These are phyloP conservation scores for Quaeritorhiza haematococci DNA, from an alignment of 371 early-diverging fungal genomes.

Conservation along the genomic window DNA sequence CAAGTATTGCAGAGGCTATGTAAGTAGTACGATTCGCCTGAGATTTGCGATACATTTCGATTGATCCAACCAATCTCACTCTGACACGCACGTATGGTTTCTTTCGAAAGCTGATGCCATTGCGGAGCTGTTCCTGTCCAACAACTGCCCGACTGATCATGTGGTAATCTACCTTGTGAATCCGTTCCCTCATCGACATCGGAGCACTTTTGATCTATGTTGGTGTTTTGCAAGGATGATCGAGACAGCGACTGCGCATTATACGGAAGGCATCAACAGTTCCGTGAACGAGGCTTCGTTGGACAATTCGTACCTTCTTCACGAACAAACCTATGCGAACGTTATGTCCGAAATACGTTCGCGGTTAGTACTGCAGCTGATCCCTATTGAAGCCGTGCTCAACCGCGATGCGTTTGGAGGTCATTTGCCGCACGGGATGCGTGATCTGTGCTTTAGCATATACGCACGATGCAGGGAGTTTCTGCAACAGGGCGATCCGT, in stretches of 20 bases:
- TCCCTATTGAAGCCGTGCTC: neutral
- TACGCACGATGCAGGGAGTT: conserved; percentile 1
- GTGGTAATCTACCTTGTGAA: neutral
- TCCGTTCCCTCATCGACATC: conserved; percentile 1
- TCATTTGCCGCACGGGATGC: neutral
- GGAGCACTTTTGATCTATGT: neutral
- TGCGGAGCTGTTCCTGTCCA: too few species aligned
- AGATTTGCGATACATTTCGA: too few species aligned
- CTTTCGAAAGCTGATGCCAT: too few species aligned
- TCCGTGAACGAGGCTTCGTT: neutral
- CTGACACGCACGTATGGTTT: too few species aligned
- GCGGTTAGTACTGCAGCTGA: neutral
- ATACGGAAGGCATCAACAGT: too few species aligned
- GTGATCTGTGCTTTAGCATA: neutral
- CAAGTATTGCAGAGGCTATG: neutral
- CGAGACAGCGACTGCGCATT: neutral
- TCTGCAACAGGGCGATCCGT: neutral
- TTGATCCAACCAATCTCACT: too few species aligned
- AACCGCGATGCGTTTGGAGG: conserved; percentile 2
- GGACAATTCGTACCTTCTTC: neutral
- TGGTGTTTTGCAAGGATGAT: neutral
- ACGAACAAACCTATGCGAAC: neutral
- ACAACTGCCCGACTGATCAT: neutral
- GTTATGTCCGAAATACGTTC: neutral
- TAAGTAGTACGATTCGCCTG: neutral